Conservation (phyloP, 1,284 basidiomycete species). For the Xanthoconium separans region DNA sequence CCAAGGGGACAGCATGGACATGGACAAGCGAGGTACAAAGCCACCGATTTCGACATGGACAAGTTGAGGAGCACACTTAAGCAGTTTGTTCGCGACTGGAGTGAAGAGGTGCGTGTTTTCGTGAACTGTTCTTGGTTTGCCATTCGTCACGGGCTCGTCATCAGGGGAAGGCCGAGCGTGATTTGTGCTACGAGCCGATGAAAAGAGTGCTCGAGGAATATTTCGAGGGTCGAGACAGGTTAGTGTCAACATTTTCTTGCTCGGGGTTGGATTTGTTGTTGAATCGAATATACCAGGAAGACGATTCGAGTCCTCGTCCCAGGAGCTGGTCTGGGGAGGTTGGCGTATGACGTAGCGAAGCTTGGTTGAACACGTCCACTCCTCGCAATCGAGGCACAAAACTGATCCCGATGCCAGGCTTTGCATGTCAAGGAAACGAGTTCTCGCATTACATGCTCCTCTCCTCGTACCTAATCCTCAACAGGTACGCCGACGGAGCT, state of each 20-base stretch:
- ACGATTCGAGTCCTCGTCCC: constrained; percentile 80
- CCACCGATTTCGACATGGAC: constrained; percentile 76
- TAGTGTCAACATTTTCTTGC: constrained; percentile 33
- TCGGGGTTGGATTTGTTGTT: not conserved
- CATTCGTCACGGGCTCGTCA: not conserved
- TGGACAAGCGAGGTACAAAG: constrained; percentile 38
- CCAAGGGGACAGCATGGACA: constrained; percentile 21
- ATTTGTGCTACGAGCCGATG: constrained; percentile 77
- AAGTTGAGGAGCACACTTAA: constrained; percentile 88
- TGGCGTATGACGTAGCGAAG: constrained; percentile 84
- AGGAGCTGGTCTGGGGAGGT: constrained; percentile 81
- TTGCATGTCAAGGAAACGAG: constrained; percentile 88
- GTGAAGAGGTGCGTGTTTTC: constrained; percentile 56
- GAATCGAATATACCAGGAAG: constrained; percentile 34
- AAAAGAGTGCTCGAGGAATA: constrained; percentile 69
- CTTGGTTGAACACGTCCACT: constrained; percentile 51
- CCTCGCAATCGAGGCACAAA: not conserved
- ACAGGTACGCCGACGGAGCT: constrained; percentile 49
- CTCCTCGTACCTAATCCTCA: constrained; percentile 79
- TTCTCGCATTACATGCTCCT: constrained; percentile 94
- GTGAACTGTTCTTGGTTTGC: not conserved
- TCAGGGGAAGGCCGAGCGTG: constrained; percentile 75
- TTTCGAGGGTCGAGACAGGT: constrained; percentile 53
- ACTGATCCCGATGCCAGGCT: constrained; percentile 49
- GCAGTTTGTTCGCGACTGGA: constrained; percentile 92